Evolutionary conservation across 371 early-diverging fungal species (phyloP).

Genomic region (Mucor indicus): DNA sequence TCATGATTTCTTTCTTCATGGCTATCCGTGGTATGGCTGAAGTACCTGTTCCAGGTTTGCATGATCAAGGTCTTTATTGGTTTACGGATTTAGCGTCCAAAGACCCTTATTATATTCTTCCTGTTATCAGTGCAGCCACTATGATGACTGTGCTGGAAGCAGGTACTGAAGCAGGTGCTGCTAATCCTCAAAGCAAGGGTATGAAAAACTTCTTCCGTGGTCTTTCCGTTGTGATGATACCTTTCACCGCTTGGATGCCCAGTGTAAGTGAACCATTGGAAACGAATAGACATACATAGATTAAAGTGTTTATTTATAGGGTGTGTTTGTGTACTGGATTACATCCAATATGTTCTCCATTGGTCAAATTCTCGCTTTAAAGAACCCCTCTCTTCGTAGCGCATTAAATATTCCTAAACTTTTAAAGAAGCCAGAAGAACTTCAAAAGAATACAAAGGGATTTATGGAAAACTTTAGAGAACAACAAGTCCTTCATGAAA

Average conservation of each 20-base stretch:
- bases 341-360: slow-evolving; percentile 74
- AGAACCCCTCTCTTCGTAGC: slow-evolving; percentile 55
- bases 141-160: slow-evolving; percentile 78
- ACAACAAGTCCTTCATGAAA: slow-evolving; percentile 35
- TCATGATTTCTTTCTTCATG: slow-evolving; percentile 88
- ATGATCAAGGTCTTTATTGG: slow-evolving; percentile 79
- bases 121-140: slow-evolving; percentile 68
- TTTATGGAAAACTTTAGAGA: slow-evolving; percentile 50
- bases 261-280: slow-evolving; percentile 48
- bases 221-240: slow-evolving; percentile 60
- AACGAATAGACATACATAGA: neutral
- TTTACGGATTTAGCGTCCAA: slow-evolving; percentile 77
- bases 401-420: slow-evolving; percentile 56
- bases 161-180: slow-evolving; percentile 57
- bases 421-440: slow-evolving; percentile 45
- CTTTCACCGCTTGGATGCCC: slow-evolving; percentile 74
- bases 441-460: slow-evolving; percentile 42
- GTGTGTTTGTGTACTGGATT: slow-evolving; percentile 86
- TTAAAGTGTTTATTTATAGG: slow-evolving; percentile 35
- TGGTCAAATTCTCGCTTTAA: slow-evolving; percentile 65
- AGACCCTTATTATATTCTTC: slow-evolving; percentile 85
- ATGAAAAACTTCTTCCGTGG: slow-evolving; percentile 74
- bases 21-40: slow-evolving; percentile 81
- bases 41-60: slow-evolving; percentile 80
- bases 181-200: slow-evolving; percentile 38